phyloP scores from a whole-genome alignment of 768 basidiomycete genomes.

The Pholiota microspora region DNA sequence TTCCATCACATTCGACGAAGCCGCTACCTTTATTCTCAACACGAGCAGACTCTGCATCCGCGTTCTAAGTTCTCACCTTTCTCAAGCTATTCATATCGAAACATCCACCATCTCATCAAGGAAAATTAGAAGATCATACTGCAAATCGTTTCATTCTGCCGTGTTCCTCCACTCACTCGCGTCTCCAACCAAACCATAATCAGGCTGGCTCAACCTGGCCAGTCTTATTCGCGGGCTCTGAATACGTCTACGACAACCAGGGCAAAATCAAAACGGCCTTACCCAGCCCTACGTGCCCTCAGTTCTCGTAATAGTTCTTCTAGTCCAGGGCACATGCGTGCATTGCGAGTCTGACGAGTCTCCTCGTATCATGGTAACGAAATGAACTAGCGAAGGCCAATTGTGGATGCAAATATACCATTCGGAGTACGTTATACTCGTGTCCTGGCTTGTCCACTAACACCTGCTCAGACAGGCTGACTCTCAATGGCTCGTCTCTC shows the following conservation, averaged over 20 bases:
- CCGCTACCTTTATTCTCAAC: background rate
- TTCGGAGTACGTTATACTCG: conserved; percentile 3
- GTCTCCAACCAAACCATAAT: background rate
- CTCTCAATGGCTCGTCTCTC: background rate
- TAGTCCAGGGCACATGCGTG: background rate
- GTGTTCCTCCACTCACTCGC: background rate
- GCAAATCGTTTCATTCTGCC: background rate
- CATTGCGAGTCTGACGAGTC: background rate
- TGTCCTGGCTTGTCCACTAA: background rate
- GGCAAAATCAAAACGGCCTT: background rate
- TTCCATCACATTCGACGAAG: background rate
- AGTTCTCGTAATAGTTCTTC: conserved; percentile 1
- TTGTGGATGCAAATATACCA: background rate
- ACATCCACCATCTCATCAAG: background rate
- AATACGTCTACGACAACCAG: background rate
- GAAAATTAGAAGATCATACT: background rate
- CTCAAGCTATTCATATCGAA: background rate
- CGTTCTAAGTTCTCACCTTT: too few relatives aligned
- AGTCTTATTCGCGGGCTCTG: background rate
- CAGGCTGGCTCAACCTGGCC: background rate
- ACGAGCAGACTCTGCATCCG: too few relatives aligned
- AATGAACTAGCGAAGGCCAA: background rate
- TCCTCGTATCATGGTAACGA: background rate
- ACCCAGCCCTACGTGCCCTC: conserved; percentile 6
- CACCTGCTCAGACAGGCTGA: background rate